A percentile compares a stretch with the other conserved stretches of the same genome.
phyloP scores from a whole-genome alignment of 805 yeast genomes.

The Suhomyces prunicola region DNA sequence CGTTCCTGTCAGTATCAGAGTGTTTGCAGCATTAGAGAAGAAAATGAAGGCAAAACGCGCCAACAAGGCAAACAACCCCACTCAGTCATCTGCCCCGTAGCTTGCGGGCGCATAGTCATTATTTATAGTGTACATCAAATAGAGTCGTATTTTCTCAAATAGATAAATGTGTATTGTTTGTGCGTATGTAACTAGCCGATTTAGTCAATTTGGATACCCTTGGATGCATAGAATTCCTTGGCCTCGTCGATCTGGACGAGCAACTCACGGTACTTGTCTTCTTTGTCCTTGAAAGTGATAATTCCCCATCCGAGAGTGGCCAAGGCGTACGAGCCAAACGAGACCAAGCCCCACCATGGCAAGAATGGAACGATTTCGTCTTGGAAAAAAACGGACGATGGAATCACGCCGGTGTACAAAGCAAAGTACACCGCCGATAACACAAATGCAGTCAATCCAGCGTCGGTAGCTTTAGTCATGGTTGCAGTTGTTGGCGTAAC shows the following conservation, averaged over 20 bases:
- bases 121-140: background rate
- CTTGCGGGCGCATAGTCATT: background rate
- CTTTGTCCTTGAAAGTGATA: conserved; percentile 66
- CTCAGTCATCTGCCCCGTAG: background rate
- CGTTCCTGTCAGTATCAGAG: conserved; percentile 74
- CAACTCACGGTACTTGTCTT: conserved; percentile 61
- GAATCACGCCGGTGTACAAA: conserved; percentile 50
- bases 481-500: background rate
- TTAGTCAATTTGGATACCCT: conserved; percentile 53
- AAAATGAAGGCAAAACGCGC: conserved; percentile 44
- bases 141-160: background rate
- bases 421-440: conserved; percentile 53
- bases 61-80: background rate
- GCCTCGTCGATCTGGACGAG: conserved; percentile 60
- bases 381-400: conserved; percentile 47
- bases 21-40: conserved; percentile 81
- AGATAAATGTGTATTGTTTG: background rate
- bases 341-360: conserved; percentile 68
- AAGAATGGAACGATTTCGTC: conserved; percentile 59
- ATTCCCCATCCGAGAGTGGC: conserved; percentile 69
- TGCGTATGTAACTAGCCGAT: conserved; percentile 26
- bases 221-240: conserved; percentile 50
- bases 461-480: conserved; percentile 70
- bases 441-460: conserved; percentile 45
- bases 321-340: conserved; percentile 67